Percentiles rank a stretch among this genome's conserved stretches.
These are phyloP conservation scores for Lichenothelia convexa DNA, from an alignment of 495 filamentous ascomycete genomes.

Conservation along the genomic window DNA sequence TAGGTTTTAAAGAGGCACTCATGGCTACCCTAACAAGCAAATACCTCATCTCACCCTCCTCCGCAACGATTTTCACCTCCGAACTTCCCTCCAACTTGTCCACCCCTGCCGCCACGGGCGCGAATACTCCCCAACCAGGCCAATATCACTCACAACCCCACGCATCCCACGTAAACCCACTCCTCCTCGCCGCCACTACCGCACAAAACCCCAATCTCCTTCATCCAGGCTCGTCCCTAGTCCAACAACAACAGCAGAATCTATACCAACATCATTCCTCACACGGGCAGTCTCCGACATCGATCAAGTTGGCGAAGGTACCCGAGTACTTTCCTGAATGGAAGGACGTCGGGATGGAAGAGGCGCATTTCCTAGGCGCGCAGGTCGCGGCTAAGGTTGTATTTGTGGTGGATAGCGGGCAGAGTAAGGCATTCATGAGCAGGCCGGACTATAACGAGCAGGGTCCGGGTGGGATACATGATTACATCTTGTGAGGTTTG, in stretches of 20 bases:
- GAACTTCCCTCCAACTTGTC: constrained; percentile 83
- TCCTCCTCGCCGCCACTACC: constrained; percentile 82
- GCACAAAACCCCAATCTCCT: constrained; percentile 31
- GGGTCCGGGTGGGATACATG: constrained; percentile 51
- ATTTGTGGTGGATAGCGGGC: constrained; percentile 52
- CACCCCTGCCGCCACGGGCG: constrained; percentile 76
- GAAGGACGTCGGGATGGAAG: constrained; percentile 57
- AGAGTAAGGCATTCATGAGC: constrained; percentile 53
- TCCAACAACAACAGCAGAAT: constrained; percentile 23
- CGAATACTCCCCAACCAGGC: constrained; percentile 60
- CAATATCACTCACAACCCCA: constrained; percentile 19
- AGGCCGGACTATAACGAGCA: constrained; percentile 62
- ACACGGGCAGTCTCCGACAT: constrained; percentile 78
- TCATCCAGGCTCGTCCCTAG: constrained; percentile 17
- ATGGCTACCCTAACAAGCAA: constrained; percentile 58
- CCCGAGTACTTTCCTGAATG: constrained; percentile 88
- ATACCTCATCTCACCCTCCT: constrained; percentile 76
- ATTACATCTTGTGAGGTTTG: constrained; percentile 19
- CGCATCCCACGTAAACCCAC: constrained; percentile 56
- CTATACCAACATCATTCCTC: constrained; percentile 43
- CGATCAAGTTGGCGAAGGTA: constrained; percentile 56
- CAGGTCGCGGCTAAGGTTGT: constrained; percentile 61
- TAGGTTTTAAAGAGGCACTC: constrained; percentile 72
- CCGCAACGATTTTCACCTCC: constrained; percentile 87
- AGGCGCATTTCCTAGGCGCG: constrained; percentile 49